These are phyloP conservation scores for Thermothielavioides terrestris DNA, from an alignment of 495 filamentous ascomycete genomes.

Conservation along the genomic window DNA sequence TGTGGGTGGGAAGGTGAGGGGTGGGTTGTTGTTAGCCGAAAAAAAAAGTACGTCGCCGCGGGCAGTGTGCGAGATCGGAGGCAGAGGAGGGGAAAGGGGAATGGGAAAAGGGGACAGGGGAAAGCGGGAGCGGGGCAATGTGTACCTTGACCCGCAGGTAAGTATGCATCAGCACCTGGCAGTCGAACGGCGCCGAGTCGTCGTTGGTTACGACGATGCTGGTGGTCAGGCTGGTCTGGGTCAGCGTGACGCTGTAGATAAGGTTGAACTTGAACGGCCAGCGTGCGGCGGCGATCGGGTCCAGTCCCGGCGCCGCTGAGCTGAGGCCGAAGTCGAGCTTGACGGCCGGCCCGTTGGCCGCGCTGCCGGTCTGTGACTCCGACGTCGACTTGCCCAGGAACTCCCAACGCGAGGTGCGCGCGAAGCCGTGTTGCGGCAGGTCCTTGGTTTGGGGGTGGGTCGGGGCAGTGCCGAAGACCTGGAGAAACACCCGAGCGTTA, in stretches of 20 bases:
- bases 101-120: background rate
- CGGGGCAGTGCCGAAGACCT: constrained; percentile 87
- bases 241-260: constrained; percentile 86
- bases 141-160: constrained; percentile 74
- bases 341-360: constrained; percentile 49
- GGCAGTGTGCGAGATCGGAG: no score
- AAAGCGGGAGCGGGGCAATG: background rate
- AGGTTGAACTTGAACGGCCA: constrained; percentile 84
- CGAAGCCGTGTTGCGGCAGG: constrained; percentile 94
- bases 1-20: no score
- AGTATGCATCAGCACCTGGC: constrained; percentile 85
- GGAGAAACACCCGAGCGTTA: no score
- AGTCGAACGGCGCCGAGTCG: constrained; percentile 72
- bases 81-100: background rate
- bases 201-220: constrained; percentile 82
- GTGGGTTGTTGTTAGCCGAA: background rate
- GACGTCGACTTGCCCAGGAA: constrained; percentile 64
- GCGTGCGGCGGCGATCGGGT: constrained; percentile 49
- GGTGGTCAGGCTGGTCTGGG: constrained; percentile 64
- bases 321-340: constrained; percentile 94
- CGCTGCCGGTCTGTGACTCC: constrained; percentile 33
- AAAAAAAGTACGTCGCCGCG: no score
- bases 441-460: constrained; percentile 58
- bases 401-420: constrained; percentile 72
- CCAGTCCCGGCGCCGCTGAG: constrained; percentile 48